Evolutionary conservation across 768 basidiomycete species (phyloP).

Genomic region (Tulasnella sp.): DNA sequence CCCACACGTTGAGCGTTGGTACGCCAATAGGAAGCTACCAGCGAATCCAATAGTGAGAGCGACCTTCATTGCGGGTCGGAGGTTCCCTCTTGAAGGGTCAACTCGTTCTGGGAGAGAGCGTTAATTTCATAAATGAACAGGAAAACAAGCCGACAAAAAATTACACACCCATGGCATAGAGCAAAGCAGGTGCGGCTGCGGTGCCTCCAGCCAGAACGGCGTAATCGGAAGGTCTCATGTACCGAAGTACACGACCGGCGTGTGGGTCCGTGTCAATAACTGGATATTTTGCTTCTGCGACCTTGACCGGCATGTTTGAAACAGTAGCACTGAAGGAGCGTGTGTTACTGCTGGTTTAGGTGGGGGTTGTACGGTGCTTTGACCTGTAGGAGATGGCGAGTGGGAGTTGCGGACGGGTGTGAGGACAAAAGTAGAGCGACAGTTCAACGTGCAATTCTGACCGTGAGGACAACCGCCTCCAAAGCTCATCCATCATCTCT

Average conservation of each 20-base stretch:
- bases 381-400: background rate
- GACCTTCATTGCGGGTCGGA: slow-evolving; percentile 37
- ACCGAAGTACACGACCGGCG: slow-evolving; percentile 76
- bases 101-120: background rate
- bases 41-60: slow-evolving; percentile 73
- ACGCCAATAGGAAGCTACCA: slow-evolving; percentile 89
- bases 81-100: slow-evolving; percentile 34
- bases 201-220: slow-evolving; percentile 76
- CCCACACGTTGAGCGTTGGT: slow-evolving; percentile 85
- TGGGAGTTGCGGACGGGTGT: slow-evolving; percentile 12
- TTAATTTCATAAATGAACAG: background rate
- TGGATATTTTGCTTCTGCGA: slow-evolving; percentile 57
- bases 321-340: background rate
- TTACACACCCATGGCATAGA: slow-evolving; percentile 75
- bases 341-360: slow-evolving; percentile 4
- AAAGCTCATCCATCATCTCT: slow-evolving; percentile 5
- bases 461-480: slow-evolving; percentile 13
- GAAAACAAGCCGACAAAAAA: background rate
- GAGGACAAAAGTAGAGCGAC: slow-evolving; percentile 7
- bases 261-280: slow-evolving; percentile 95
- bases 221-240: slow-evolving; percentile 86
- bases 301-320: slow-evolving; percentile 23
- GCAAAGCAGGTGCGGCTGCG: slow-evolving; percentile 70
- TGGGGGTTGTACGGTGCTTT: background rate
- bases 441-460: slow-evolving; percentile 13